phyloP scores from a whole-genome alignment of 2,329 filamentous ascomycete species.

The Stemphylium lycopersici region DNA sequence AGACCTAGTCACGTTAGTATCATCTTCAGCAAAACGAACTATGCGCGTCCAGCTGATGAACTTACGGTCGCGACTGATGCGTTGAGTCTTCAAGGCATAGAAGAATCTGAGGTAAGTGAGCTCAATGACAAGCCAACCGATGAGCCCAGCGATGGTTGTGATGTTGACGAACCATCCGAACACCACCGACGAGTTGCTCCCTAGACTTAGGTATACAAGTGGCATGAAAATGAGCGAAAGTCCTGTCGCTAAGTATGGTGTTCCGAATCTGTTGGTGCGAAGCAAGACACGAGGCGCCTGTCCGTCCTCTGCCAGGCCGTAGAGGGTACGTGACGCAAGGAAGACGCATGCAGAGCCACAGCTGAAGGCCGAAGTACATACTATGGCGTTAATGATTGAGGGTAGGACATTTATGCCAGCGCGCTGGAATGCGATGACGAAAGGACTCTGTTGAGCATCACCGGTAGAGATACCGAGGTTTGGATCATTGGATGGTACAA shows the following conservation, averaged over 20 bases:
- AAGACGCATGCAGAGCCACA: background rate
- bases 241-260: constrained; percentile 71
- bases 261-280: constrained; percentile 60
- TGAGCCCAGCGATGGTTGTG: constrained; percentile 59
- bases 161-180: constrained; percentile 74
- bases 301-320: constrained; percentile 19
- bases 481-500: constrained; percentile 32
- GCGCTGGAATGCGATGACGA: constrained; percentile 68
- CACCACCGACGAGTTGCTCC: constrained; percentile 47
- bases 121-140: constrained; percentile 58
- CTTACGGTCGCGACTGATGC: constrained; percentile 47
- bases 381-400: constrained; percentile 63
- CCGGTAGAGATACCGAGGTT: constrained; percentile 54
- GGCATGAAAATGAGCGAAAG: constrained; percentile 60
- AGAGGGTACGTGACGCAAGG: constrained; percentile 19
- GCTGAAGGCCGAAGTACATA: too few species aligned
- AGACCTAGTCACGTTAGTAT: too few species aligned
- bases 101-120: constrained; percentile 64
- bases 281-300: constrained; percentile 23
- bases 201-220: constrained; percentile 65
- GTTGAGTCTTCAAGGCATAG: constrained; percentile 46
- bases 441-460: constrained; percentile 36
- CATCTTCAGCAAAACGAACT: too few species aligned
- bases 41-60: background rate
- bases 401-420: constrained; percentile 72